Percentiles rank a stretch among this genome's conserved stretches.
Evolutionary conservation across 2,329 filamentous ascomycete genomes (phyloP).

Genomic region (Colletotrichum spinosum): DNA sequence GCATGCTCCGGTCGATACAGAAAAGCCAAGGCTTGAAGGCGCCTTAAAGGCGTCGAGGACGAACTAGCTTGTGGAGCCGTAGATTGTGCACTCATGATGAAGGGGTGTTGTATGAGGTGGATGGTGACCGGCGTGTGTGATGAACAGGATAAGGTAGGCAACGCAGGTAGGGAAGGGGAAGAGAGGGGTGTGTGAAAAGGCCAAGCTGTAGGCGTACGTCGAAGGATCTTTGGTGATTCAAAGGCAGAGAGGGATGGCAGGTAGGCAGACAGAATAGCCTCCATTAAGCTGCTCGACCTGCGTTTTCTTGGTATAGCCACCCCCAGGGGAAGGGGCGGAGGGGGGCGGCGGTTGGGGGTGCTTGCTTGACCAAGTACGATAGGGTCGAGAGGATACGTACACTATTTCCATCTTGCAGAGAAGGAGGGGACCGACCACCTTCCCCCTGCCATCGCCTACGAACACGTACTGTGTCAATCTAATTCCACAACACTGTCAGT

Average conservation of each 20-base stretch:
- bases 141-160: neutral
- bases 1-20: slow-evolving; percentile 16
- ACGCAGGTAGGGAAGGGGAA: neutral
- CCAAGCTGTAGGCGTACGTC: neutral
- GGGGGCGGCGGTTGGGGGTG: neutral
- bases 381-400: neutral
- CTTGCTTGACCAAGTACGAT: neutral
- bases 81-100: slow-evolving; percentile 33
- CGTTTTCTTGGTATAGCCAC: neutral
- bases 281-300: neutral
- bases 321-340: neutral
- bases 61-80: slow-evolving; percentile 31
- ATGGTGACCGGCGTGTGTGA: slow-evolving; percentile 23
- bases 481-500: slow-evolving; percentile 6
- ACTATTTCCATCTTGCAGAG: slow-evolving; percentile 3
- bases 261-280: too few relatives aligned
- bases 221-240: neutral
- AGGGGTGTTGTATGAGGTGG: slow-evolving; percentile 31
- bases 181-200: slow-evolving; percentile 4
- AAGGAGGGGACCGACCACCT: slow-evolving; percentile 18
- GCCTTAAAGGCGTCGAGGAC: slow-evolving; percentile 23
- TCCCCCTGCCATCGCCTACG: slow-evolving; percentile 19
- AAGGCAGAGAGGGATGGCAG: neutral
- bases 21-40: slow-evolving; percentile 30
- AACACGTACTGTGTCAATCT: slow-evolving; percentile 12